phyloP scores from a whole-genome alignment of 495 filamentous ascomycete species.

The Penicillium flavigenum region DNA sequence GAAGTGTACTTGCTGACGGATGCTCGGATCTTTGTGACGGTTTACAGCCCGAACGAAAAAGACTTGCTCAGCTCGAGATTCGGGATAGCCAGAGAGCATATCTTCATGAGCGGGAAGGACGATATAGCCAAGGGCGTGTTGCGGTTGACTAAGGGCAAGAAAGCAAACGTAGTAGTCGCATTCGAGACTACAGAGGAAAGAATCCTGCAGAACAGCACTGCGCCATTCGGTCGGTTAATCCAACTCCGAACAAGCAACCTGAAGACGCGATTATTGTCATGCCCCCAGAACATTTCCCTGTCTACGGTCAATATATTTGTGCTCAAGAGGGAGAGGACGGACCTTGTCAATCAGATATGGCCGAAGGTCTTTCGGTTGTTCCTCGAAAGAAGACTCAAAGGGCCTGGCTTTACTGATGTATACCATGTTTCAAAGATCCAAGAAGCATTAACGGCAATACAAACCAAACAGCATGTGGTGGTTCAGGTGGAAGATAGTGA shows the following conservation, averaged over 20 bases:
- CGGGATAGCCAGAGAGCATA: background rate
- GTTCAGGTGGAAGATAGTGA: slow-evolving; percentile 6
- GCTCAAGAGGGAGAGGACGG: slow-evolving; percentile 3
- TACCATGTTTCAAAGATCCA: slow-evolving; percentile 4
- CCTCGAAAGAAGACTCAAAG: slow-evolving; percentile 9
- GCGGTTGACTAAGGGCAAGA: slow-evolving; percentile 11
- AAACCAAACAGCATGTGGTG: slow-evolving; percentile 13
- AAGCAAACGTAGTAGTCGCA: slow-evolving; percentile 6
- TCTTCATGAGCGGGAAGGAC: slow-evolving; percentile 7
- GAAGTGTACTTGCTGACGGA: slow-evolving; percentile 9
- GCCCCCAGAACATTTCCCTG: slow-evolving; percentile 11
- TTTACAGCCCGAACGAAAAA: background rate
- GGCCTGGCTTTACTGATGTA: background rate
- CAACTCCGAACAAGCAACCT: background rate
- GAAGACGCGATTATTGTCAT: background rate
- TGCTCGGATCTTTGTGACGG: slow-evolving; percentile 6
- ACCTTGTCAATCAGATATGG: slow-evolving; percentile 4
- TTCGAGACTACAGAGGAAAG: background rate
- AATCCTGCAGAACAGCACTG: background rate
- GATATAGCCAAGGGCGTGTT: slow-evolving; percentile 7
- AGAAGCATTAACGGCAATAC: slow-evolving; percentile 2
- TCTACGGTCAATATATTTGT: slow-evolving; percentile 22
- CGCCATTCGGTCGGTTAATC: slow-evolving; percentile 19
- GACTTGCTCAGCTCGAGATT: slow-evolving; percentile 1
- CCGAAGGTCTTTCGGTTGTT: slow-evolving; percentile 13